These are phyloP conservation scores for Tetrahymena borealis DNA, from an alignment of 73 alveolate genomes.

Conservation along the genomic window DNA sequence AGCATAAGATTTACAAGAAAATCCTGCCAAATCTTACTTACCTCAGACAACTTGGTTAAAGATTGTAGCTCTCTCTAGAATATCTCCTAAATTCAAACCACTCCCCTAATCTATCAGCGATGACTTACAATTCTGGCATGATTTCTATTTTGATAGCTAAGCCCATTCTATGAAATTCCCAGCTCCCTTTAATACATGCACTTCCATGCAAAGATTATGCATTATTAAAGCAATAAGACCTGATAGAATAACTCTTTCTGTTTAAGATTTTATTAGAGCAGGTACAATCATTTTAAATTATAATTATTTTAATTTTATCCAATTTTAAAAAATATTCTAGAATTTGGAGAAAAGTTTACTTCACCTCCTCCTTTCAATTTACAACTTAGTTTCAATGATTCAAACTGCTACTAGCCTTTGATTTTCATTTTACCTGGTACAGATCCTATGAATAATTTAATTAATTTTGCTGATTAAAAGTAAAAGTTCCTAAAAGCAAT, in stretches of 20 bases:
- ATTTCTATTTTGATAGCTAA: constrained; percentile 17
- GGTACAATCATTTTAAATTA: not conserved
- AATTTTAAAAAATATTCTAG: not conserved
- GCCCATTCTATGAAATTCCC: constrained; percentile 28
- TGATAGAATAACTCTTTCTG: constrained; percentile 31
- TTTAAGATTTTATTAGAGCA: constrained; percentile 12
- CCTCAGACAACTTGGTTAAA: constrained; percentile 20
- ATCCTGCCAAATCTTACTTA: constrained; percentile 23
- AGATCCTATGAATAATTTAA: constrained; percentile 92
- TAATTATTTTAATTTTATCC: not conserved
- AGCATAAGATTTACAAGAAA: not conserved
- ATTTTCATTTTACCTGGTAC: constrained; percentile 98
- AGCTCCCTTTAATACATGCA: constrained; percentile 14
- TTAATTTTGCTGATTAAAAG: constrained; percentile 86
- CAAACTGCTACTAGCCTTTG: constrained; percentile 83
- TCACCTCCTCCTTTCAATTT: constrained; percentile 92
- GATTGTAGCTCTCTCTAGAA: constrained; percentile 8
- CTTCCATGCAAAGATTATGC: constrained; percentile 24
- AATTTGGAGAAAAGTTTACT: constrained; percentile 76
- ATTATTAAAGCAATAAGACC: constrained; percentile 43
- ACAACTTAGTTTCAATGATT: constrained; percentile 67
- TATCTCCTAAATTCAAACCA: constrained; percentile 1
- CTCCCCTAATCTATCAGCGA: constrained; percentile 8
- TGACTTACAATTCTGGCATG: constrained; percentile 34
- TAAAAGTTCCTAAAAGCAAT: constrained; percentile 78